These are phyloP conservation scores for Eimeria nieschulzi DNA, from an alignment of 169 alveolate species.

Conservation along the genomic window DNA sequence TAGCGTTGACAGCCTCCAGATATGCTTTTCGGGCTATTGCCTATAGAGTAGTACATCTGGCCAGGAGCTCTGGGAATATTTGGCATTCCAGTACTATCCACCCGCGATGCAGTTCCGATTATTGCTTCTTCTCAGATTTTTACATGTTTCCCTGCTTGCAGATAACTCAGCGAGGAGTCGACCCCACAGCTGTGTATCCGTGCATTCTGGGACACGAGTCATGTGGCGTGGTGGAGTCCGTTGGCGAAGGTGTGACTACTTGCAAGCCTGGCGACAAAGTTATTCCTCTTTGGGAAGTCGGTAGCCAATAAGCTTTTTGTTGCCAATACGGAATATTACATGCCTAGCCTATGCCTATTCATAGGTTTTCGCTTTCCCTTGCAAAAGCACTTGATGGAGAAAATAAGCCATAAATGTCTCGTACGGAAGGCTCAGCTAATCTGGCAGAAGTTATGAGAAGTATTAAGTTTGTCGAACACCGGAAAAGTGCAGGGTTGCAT, in stretches of 20 bases:
- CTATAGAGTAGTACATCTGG: no score
- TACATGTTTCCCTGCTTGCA: neutral
- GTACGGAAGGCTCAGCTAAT: no score
- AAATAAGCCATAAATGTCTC: neutral
- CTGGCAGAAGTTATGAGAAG: no score
- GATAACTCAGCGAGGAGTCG: conserved; percentile 82
- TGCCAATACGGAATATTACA: no score
- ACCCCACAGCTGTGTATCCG: conserved; percentile 85
- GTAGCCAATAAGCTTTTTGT: neutral
- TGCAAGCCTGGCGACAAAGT: conserved; percentile 84
- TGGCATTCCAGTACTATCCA: no score
- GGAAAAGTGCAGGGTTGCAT: neutral
- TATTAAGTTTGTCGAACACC: no score
- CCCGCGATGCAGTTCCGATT: no score
- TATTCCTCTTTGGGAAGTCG: conserved; percentile 81
- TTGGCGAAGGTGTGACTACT: conserved; percentile 90
- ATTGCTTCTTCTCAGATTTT: neutral
- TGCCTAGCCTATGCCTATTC: no score
- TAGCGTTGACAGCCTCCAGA: no score
- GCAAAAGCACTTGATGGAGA: neutral
- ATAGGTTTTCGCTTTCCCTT: no score
- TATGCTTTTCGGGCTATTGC: no score
- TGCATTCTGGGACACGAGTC: conserved; percentile 88
- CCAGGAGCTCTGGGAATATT: no score
- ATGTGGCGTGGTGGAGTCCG: conserved; percentile 85